Conservation (phyloP, 495 filamentous ascomycete species). For the Penicillium nucicola region DNA sequence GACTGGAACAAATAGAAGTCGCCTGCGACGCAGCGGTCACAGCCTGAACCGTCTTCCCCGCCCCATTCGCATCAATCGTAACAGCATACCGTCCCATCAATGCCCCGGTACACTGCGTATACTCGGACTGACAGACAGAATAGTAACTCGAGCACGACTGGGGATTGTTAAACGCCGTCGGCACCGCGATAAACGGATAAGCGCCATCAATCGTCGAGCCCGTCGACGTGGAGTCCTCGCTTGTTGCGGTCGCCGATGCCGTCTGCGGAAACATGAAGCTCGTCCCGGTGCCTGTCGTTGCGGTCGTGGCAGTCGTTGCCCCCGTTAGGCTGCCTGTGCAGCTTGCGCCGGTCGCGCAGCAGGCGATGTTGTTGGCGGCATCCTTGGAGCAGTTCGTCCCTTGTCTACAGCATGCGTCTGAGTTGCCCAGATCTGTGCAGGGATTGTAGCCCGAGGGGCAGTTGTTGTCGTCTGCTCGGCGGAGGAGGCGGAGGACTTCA, state of each 20-base stretch:
- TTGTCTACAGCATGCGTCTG: constrained; percentile 53
- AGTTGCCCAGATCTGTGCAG: constrained; percentile 48
- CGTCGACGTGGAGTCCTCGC: constrained; percentile 35
- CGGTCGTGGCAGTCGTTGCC: constrained; percentile 25
- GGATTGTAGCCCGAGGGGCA: constrained; percentile 52
- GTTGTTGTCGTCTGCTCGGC: constrained; percentile 32
- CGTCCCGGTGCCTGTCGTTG: constrained; percentile 21
- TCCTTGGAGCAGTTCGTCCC: constrained; percentile 57
- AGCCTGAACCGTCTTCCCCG: constrained; percentile 62
- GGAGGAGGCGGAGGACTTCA: constrained; percentile 38
- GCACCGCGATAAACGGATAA: constrained; percentile 65
- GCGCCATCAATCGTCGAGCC: constrained; percentile 41
- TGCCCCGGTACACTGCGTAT: constrained; percentile 57
- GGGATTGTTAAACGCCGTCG: constrained; percentile 61
- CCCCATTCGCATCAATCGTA: constrained; percentile 42
- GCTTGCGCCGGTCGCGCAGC: constrained; percentile 58
- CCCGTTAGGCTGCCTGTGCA: constrained; percentile 58
- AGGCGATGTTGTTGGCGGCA: constrained; percentile 58
- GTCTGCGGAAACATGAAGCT: constrained; percentile 37
- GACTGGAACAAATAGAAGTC: constrained; percentile 61
- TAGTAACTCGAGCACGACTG: constrained; percentile 66
- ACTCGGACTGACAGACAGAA: constrained; percentile 62
- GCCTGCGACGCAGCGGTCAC: constrained; percentile 50
- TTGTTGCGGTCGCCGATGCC: constrained; percentile 31
- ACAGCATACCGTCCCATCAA: constrained; percentile 50